A percentile compares a stretch with the other conserved stretches of the same genome.
phyloP scores from a whole-genome alignment of 148 eudicot genomes.

The Rhododendron mucronatum region DNA sequence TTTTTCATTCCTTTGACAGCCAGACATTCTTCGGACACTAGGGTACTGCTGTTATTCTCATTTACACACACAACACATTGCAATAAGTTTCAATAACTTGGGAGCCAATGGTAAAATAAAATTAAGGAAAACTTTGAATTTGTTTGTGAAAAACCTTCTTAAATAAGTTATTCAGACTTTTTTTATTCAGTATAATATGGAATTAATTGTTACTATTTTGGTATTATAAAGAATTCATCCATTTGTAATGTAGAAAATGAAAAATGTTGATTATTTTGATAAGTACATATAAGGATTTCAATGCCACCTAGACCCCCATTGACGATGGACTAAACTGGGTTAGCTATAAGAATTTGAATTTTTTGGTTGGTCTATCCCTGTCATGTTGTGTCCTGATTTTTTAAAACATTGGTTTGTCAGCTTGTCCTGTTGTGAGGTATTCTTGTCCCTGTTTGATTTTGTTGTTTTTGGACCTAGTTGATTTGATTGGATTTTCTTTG shows the following conservation, averaged over 20 bases:
- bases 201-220: not conserved
- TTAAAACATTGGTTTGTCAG: not conserved
- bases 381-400: not conserved
- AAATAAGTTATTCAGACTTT: not conserved
- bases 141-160: not conserved
- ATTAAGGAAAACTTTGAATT: not conserved
- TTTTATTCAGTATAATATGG: not conserved
- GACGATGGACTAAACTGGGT: not conserved
- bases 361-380: not conserved
- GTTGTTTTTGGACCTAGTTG: not conserved
- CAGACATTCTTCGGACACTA: not conserved
- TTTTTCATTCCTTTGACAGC: not conserved
- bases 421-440: not conserved
- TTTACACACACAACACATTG: not conserved
- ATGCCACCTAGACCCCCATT: not conserved
- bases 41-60: not conserved
- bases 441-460: not conserved
- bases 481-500: not conserved
- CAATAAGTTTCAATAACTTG: not conserved
- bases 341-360: not conserved
- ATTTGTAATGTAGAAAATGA: not conserved
- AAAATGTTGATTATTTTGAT: not conserved
- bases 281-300: not conserved
- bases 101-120: not conserved
- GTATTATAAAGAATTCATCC: too few species aligned